Conservation (phyloP, 345 rosid genomes). For the Salix viminalis region DNA sequence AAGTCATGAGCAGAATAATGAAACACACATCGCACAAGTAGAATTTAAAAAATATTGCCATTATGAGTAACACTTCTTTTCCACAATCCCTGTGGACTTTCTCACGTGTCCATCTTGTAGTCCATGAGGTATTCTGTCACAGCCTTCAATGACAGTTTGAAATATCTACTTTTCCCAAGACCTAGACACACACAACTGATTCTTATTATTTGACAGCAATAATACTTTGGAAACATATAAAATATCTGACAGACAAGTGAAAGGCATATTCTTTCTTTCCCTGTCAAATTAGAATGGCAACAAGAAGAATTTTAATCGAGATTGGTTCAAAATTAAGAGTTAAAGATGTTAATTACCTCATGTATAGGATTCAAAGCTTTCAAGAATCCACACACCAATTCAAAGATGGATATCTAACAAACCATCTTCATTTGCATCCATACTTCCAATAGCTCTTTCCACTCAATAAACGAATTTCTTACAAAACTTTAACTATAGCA, state of each 20-base stretch:
- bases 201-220: not conserved
- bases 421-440: slow-evolving; percentile 20
- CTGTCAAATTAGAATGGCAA: not conserved
- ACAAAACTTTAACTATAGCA: slow-evolving; percentile 4
- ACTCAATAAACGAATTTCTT: slow-evolving; percentile 16
- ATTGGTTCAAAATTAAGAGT: not conserved
- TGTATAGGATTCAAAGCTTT: not conserved
- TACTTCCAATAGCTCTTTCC: slow-evolving; percentile 5
- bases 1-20: not conserved
- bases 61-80: not conserved
- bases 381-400: slow-evolving; percentile 13
- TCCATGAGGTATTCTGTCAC: not conserved
- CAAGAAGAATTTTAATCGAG: not conserved
- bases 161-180: not conserved
- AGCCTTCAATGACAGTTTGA: not conserved
- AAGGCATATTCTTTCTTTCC: not conserved
- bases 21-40: not conserved
- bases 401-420: slow-evolving; percentile 1
- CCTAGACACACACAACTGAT: not conserved
- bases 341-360: slow-evolving; percentile 21
- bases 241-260: not conserved
- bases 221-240: not conserved
- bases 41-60: not conserved
- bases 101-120: not conserved
- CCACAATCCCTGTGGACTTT: not conserved